These are phyloP conservation scores for Eremothecium coryli DNA, from an alignment of 1,139 yeast genomes.

Conservation along the genomic window DNA sequence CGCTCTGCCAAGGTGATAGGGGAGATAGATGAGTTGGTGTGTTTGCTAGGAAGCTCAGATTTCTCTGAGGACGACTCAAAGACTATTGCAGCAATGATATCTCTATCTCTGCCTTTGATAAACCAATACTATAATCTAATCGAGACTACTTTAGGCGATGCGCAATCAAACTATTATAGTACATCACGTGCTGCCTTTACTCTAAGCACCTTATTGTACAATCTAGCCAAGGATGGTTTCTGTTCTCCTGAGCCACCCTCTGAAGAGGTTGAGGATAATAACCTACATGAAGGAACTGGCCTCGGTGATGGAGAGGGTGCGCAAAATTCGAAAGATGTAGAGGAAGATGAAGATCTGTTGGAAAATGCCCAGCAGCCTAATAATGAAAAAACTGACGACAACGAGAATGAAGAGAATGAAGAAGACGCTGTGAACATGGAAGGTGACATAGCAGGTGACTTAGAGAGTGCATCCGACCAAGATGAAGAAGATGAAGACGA, in stretches of 20 bases:
- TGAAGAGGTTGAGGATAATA: constrained; percentile 55
- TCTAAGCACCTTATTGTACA: constrained; percentile 47
- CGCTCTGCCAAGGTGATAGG: constrained; percentile 28
- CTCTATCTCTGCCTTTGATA: constrained; percentile 51
- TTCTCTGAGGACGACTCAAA: constrained; percentile 32
- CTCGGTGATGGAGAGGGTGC: constrained; percentile 96
- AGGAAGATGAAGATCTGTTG: constrained; percentile 82
- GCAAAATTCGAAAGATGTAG: constrained; percentile 72
- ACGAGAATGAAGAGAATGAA: constrained; percentile 47
- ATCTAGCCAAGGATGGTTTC: constrained; percentile 76
- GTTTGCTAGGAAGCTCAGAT: constrained; percentile 28
- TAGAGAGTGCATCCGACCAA: constrained; percentile 71
- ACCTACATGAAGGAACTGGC: constrained; percentile 83
- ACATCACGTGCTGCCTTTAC: constrained; percentile 55
- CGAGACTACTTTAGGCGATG: constrained; percentile 35
- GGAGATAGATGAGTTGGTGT: constrained; percentile 32
- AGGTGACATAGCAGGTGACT: constrained; percentile 93
- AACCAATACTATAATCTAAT: constrained; percentile 44
- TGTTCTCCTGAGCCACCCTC: constrained; percentile 82
- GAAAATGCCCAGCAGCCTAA: constrained; percentile 86
- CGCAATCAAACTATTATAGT: constrained; percentile 40
- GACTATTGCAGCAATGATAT: constrained; percentile 36
- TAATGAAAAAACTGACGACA: constrained; percentile 60
- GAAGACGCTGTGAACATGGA: constrained; percentile 85
- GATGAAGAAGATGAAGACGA: constrained; percentile 53